Conservation (phyloP, 345 rosid species). For the Populus euphratica region DNA sequence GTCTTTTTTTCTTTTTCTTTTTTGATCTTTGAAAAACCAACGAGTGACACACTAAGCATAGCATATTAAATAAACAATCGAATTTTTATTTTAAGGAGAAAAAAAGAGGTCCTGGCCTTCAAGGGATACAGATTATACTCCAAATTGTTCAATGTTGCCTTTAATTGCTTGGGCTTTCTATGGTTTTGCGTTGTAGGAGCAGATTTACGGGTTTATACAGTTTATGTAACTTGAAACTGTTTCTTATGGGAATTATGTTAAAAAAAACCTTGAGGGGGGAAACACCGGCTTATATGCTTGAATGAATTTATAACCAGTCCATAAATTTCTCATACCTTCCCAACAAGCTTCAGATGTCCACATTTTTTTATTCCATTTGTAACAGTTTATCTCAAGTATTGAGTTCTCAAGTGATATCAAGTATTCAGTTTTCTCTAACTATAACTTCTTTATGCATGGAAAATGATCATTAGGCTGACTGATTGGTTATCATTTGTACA, state of each 20-base stretch:
- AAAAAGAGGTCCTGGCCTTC: not conserved
- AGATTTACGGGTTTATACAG: not conserved
- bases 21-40: too few species aligned
- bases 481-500: slow-evolving; percentile 44
- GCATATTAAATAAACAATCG: too few species aligned
- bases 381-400: not conserved
- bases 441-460: not conserved
- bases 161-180: not conserved
- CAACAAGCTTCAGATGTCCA: not conserved
- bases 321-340: not conserved
- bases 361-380: not conserved
- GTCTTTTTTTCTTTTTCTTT: too few species aligned
- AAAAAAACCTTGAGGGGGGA: not conserved
- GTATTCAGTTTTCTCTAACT: not conserved
- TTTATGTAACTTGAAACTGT: not conserved
- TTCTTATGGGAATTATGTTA: not conserved
- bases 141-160: not conserved
- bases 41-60: too few species aligned
- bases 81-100: not conserved
- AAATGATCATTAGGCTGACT: not conserved
- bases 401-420: not conserved
- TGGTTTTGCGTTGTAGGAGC: not conserved
- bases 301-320: not conserved
- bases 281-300: not conserved
- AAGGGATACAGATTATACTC: not conserved